Conservation (phyloP, 192 early-diverging fungal species). For the Jimgerdemannia flammicorona region DNA sequence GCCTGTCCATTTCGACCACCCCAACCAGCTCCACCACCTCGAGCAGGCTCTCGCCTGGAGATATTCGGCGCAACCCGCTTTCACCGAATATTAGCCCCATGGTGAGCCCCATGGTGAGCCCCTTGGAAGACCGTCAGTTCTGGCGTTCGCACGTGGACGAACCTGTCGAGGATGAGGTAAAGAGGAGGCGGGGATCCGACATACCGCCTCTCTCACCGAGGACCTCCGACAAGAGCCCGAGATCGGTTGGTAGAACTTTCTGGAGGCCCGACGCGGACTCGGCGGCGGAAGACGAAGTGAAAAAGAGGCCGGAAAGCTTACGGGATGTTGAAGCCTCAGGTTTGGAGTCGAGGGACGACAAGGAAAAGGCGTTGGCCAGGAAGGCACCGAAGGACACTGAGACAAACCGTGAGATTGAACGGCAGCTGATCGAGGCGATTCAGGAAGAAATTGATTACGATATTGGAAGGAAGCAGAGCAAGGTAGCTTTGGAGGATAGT, state of each 20-base stretch:
- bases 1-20: slow-evolving; percentile 1
- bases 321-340: background rate
- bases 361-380: slow-evolving; percentile 13
- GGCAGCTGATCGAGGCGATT: slow-evolving; percentile 18
- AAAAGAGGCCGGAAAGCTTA: background rate
- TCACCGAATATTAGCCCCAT: background rate
- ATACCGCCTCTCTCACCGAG: background rate
- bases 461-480: slow-evolving; percentile 12
- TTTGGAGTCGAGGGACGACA: slow-evolving; percentile 15
- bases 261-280: background rate
- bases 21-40: background rate
- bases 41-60: background rate
- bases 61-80: background rate
- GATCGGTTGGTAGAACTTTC: background rate
- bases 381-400: slow-evolving; percentile 6
- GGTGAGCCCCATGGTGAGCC: too few species aligned
- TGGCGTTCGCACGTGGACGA: background rate
- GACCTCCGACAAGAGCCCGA: background rate
- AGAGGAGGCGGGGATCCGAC: background rate
- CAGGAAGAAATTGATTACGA: slow-evolving; percentile 22
- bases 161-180: background rate
- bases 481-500: slow-evolving; percentile 9
- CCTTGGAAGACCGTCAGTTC: background rate
- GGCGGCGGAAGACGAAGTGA: background rate
- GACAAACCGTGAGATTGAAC: slow-evolving; percentile 19